Conservation (phyloP, 805 yeast species). For the Myxozyma monticola region DNA sequence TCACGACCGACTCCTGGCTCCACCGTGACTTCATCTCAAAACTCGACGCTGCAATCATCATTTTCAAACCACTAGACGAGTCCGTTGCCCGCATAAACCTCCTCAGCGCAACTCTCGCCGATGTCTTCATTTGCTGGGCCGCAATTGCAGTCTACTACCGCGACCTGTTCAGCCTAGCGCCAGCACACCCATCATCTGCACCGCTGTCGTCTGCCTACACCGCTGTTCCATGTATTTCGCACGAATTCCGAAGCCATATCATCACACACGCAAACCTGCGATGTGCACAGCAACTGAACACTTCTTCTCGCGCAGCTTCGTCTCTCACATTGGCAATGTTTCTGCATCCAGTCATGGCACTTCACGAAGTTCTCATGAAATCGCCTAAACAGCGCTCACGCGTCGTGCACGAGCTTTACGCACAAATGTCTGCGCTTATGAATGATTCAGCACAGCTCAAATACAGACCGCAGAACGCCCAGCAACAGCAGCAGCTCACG, state of each 20-base stretch:
- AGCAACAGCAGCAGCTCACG: not conserved
- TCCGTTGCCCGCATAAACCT: slow-evolving; percentile 11
- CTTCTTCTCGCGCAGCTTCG: slow-evolving; percentile 15
- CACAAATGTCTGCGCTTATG: slow-evolving; percentile 15
- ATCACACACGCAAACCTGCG: slow-evolving; percentile 12
- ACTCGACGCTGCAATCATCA: slow-evolving; percentile 14
- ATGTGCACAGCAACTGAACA: slow-evolving; percentile 16
- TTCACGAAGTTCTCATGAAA: slow-evolving; percentile 22
- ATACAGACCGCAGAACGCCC: not conserved
- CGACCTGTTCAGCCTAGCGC: slow-evolving; percentile 13
- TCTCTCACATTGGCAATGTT: slow-evolving; percentile 19
- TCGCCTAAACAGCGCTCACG: slow-evolving; percentile 24
- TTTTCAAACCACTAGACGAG: slow-evolving; percentile 21
- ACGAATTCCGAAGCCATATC: slow-evolving; percentile 9
- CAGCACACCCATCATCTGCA: slow-evolving; percentile 3
- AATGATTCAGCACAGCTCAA: not conserved
- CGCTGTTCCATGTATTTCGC: slow-evolving; percentile 4
- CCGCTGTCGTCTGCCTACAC: not conserved
- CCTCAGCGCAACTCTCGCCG: slow-evolving; percentile 19
- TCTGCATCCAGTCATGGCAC: slow-evolving; percentile 26
- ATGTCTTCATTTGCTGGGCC: slow-evolving; percentile 24
- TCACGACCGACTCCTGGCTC: slow-evolving; percentile 18
- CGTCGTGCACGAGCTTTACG: slow-evolving; percentile 24
- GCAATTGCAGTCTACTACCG: slow-evolving; percentile 20
- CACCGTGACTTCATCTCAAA: slow-evolving; percentile 20